These are phyloP conservation scores for Pulveroboletus sp. DNA, from an alignment of 768 basidiomycete species.

Conservation along the genomic window DNA sequence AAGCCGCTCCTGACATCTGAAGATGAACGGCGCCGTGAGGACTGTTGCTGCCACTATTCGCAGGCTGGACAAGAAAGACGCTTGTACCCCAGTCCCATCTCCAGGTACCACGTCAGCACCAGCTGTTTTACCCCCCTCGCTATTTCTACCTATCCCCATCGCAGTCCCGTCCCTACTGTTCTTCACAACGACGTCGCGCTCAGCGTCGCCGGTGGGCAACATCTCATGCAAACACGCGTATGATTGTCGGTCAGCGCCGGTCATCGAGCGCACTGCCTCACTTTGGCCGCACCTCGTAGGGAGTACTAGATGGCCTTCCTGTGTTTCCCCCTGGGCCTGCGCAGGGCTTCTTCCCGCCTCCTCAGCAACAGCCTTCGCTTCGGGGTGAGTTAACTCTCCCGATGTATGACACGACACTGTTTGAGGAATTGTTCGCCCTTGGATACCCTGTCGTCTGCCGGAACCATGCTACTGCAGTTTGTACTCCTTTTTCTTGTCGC, in stretches of 20 bases:
- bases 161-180: slow-evolving; percentile 43
- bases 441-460: too few relatives aligned
- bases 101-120: slow-evolving; percentile 6
- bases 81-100: too few relatives aligned
- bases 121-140: slow-evolving; percentile 40
- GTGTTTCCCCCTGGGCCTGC: too few relatives aligned
- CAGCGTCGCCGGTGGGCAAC: slow-evolving; percentile 42
- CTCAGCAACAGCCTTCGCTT: slow-evolving; percentile 28
- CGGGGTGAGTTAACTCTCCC: slow-evolving; percentile 48
- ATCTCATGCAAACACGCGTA: slow-evolving; percentile 43
- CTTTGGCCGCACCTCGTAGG: slow-evolving; percentile 24
- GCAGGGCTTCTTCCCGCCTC: slow-evolving; percentile 11
- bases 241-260: slow-evolving; percentile 45
- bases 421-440: background rate
- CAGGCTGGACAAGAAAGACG: slow-evolving; percentile 39
- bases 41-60: slow-evolving; percentile 62
- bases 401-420: too few relatives aligned
- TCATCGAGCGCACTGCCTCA: slow-evolving; percentile 47
- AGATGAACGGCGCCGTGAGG: slow-evolving; percentile 39
- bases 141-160: too few relatives aligned
- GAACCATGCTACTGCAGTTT: too few relatives aligned
- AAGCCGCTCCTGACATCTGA: slow-evolving; percentile 15
- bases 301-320: too few relatives aligned
- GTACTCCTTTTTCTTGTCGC: too few relatives aligned
- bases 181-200: slow-evolving; percentile 39